Evolutionary conservation across 345 rosid genomes (phyloP), one percentile per base, ranked within the genome.

Genomic region (Rhodamnia rubescens): DNA sequence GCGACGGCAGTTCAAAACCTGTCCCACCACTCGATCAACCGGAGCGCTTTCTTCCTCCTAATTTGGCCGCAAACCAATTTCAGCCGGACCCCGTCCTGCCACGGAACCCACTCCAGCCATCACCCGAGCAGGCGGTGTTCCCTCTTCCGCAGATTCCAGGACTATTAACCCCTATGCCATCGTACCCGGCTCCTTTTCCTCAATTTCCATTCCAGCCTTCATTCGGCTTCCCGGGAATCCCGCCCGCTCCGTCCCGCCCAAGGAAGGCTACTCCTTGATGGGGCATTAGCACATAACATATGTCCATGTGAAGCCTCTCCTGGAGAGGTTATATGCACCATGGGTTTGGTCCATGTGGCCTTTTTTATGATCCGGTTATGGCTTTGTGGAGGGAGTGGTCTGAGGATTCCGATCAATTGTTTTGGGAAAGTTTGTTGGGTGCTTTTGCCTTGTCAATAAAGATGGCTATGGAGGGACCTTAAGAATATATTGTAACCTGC

Each of bases 231-330:
- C 91, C 90, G 5, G 92, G 92, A 51, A 15, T 78, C 83, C 93
- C 95, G 8, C 91, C 93, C 15, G 90, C 92, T 74, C 58, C 91
- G 47, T 44, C 92, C 84, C 85, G 85, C 44, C 83, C 90, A 42
- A 27, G 16, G 58, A 42, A 81, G 61, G 83, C 88, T 36, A 58
- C 90, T 55, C 90, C 92, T 64, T 90, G 83, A 86, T 74, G 49
- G 57, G 82, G 27, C 61, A 53, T 16, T 18, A 42, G 14, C 80
- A 36, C 47, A 36, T 64, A 64, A 16, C 44, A 18, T 36, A 69
- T 69, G 78, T 18, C 47, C 47, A 69, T 40, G 78, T 69, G 78
- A 36, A 36, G 13, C 78, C 78, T 69, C 78, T 69, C 78, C 4
- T 47, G 44, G 78, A 32, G 44, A 18, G 78, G 36, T 40, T 9